phyloP scores from a whole-genome alignment of 2,329 filamentous ascomycete genomes.

The Fonsecaea multimorphosa region DNA sequence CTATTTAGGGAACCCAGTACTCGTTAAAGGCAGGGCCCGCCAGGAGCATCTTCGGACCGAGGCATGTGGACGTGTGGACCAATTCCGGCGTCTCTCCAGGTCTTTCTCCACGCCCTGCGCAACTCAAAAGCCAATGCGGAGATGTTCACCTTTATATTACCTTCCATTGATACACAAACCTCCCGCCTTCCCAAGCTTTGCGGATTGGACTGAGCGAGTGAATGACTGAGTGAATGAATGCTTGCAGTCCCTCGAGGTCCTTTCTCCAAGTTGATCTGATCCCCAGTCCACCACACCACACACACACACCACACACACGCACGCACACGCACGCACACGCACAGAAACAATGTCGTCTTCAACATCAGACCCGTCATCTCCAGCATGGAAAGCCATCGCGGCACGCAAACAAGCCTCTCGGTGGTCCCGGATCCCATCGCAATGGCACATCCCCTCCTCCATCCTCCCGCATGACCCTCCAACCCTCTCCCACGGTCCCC shows the following conservation, averaged over 20 bases:
- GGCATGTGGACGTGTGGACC: conserved; percentile 1
- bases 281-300: too few species aligned
- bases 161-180: not conserved
- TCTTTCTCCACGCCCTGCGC: not conserved
- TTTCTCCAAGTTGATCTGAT: too few species aligned
- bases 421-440: conserved; percentile 47
- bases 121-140: not conserved
- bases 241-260: not conserved
- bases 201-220: too few species aligned
- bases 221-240: not conserved
- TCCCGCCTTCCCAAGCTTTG: not conserved
- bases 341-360: not conserved
- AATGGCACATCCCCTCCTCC: conserved; percentile 48
- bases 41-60: not conserved
- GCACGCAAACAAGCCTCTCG: conserved; percentile 49
- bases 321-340: too few species aligned
- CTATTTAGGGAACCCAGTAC: too few species aligned
- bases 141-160: not conserved
- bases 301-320: not conserved
- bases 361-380: conserved; percentile 12
- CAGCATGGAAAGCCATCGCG: conserved; percentile 43
- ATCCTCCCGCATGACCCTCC: conserved; percentile 38
- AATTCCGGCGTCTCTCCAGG: not conserved
- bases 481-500: conserved; percentile 26
- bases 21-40: too few species aligned